Evolutionary conservation across 2,329 filamentous ascomycete genomes (phyloP).

Genomic region (Colletotrichum camelliae): DNA sequence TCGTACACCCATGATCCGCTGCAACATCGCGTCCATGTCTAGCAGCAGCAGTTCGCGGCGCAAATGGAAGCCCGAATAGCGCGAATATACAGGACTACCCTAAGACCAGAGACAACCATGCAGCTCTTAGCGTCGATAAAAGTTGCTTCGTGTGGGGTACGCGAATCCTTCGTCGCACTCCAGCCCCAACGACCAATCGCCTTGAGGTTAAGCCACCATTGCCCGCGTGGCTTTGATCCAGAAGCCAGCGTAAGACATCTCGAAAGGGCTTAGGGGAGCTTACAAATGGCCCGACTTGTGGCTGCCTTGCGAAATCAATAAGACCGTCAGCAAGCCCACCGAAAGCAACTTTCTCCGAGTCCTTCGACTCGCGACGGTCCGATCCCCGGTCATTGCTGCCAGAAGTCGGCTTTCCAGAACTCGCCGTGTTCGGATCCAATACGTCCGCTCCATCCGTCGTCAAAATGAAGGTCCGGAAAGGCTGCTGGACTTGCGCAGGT

Average conservation of each 20-base stretch:
- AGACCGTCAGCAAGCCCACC: not conserved
- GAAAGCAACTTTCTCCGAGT: not conserved
- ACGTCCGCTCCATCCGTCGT: not conserved
- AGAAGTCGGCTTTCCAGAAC: not conserved
- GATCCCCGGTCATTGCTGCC: not conserved
- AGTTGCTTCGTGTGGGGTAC: not conserved
- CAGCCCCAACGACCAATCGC: rapidly evolving
- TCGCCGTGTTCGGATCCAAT: no score
- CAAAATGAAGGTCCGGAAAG: not conserved
- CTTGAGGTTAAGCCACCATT: not conserved
- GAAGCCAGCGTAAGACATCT: not conserved
- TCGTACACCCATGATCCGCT: not conserved
- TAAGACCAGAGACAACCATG: not conserved
- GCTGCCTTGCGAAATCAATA: not conserved
- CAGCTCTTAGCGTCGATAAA: not conserved
- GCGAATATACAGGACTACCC: not conserved
- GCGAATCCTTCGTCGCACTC: not conserved
- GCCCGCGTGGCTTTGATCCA: not conserved
- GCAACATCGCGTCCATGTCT: not conserved
- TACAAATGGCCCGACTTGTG: not conserved
- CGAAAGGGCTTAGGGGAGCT: not conserved
- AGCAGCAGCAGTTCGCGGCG: not conserved
- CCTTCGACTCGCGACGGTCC: rapidly evolving
- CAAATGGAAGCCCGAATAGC: not conserved
- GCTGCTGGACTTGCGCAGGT: constrained; percentile 7